These are phyloP conservation scores for Cladophialophora immunda DNA, from an alignment of 2,329 filamentous ascomycete species.

Conservation along the genomic window DNA sequence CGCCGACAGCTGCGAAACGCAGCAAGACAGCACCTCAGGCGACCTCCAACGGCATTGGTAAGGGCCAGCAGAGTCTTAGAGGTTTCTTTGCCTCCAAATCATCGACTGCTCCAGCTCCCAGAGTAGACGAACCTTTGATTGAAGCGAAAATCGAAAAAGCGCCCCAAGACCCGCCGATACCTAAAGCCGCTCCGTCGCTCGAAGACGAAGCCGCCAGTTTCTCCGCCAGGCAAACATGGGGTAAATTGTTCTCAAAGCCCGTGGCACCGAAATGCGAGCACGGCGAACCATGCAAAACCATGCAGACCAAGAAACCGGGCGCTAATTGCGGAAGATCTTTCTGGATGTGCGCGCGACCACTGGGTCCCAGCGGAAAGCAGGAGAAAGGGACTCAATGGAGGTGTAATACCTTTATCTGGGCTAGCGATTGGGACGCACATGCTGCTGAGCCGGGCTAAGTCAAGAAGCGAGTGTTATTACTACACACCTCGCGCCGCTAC, in stretches of 20 bases:
- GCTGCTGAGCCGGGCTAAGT: conserved; percentile 26
- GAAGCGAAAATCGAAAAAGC: conserved; percentile 3
- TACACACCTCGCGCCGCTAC: neutral
- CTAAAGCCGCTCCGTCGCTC: conserved; percentile 28
- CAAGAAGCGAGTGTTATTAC: neutral
- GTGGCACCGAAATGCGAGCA: conserved; percentile 84
- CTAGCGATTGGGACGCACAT: conserved; percentile 66
- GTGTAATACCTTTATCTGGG: conserved; percentile 83
- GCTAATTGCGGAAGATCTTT: conserved; percentile 76
- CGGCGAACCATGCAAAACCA: conserved; percentile 81
- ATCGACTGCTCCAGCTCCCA: conserved; percentile 30
- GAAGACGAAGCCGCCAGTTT: conserved; percentile 66
- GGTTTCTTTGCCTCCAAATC: conserved; percentile 79
- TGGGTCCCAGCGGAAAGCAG: conserved; percentile 85
- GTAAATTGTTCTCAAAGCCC: conserved; percentile 79
- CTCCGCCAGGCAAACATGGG: conserved; percentile 82
- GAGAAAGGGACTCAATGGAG: conserved; percentile 87
- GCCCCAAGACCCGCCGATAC: neutral
- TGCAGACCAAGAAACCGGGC: conserved; percentile 88
- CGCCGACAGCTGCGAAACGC: conserved; percentile 56
- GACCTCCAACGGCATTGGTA: conserved; percentile 44
- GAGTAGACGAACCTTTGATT: conserved; percentile 13
- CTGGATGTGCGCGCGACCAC: conserved; percentile 76
- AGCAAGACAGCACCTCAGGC: conserved; percentile 53
- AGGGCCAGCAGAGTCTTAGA: conserved; percentile 71